These are phyloP conservation scores for Pseudogymnoascus sp. DNA, from an alignment of 2,329 filamentous ascomycete genomes.

Conservation along the genomic window DNA sequence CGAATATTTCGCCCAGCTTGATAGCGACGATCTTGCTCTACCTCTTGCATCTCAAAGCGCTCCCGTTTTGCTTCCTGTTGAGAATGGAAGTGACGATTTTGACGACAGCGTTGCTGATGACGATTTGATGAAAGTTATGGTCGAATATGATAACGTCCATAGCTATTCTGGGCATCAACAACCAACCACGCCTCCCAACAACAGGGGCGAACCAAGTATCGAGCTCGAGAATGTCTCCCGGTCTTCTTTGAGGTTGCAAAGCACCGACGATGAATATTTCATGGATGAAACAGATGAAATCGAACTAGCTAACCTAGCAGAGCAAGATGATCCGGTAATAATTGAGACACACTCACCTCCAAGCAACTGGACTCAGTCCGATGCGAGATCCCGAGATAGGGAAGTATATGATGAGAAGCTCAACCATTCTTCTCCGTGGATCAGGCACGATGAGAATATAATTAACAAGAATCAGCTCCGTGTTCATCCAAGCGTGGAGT, in stretches of 20 bases:
- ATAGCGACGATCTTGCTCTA: not conserved
- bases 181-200: not conserved
- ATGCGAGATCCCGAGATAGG: constrained; percentile 13
- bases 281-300: constrained; percentile 22
- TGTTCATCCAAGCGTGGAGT: not conserved
- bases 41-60: not conserved
- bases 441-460: not conserved
- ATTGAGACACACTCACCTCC: constrained; percentile 19
- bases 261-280: constrained; percentile 22
- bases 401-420: constrained; percentile 25
- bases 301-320: constrained; percentile 21
- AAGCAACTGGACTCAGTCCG: constrained; percentile 16
- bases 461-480: constrained; percentile 5
- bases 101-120: constrained; percentile 9
- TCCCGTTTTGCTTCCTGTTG: not conserved
- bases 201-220: not conserved
- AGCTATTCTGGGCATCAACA: not conserved
- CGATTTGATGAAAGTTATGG: constrained; percentile 16
- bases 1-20: not conserved
- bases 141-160: constrained; percentile 10
- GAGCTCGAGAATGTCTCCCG: not conserved
- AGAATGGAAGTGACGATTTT: not conserved
- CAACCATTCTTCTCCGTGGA: constrained; percentile 21
- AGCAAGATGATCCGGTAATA: constrained; percentile 10
- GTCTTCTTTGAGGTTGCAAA: not conserved